Conservation (phyloP, 495 filamentous ascomycete genomes). For the Podospora fimiseda region DNA sequence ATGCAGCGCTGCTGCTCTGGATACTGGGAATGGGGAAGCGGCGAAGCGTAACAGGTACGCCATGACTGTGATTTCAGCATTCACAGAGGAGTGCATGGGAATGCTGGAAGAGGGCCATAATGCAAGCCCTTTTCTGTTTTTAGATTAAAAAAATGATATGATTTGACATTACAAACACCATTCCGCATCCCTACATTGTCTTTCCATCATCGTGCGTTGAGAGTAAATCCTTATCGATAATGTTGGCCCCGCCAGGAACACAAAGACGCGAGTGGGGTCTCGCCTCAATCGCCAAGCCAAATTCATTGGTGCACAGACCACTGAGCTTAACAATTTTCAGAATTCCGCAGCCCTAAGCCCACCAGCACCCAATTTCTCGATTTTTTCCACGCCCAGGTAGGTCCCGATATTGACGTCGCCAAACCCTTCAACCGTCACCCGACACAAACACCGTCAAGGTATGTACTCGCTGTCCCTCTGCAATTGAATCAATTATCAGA, state of each 20-base stretch:
- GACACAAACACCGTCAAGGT: slow-evolving; percentile 45
- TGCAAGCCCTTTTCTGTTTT: too few relatives aligned
- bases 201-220: neutral
- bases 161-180: too few relatives aligned
- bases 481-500: neutral
- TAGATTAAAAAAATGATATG: neutral
- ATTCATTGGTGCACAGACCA: slow-evolving; percentile 18
- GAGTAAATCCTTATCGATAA: slow-evolving; percentile 2
- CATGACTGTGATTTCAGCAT: too few relatives aligned
- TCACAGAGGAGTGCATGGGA: too few relatives aligned
- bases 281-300: slow-evolving; percentile 5
- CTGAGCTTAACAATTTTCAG: slow-evolving; percentile 27
- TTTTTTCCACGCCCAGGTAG: slow-evolving; percentile 32
- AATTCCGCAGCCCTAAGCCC: slow-evolving; percentile 32
- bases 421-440: slow-evolving; percentile 34
- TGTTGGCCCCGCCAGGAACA: too few relatives aligned
- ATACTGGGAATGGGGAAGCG: too few relatives aligned
- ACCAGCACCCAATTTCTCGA: slow-evolving; percentile 28
- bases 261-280: too few relatives aligned
- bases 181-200: too few relatives aligned
- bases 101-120: too few relatives aligned
- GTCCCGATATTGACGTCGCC: slow-evolving; percentile 31
- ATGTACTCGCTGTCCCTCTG: slow-evolving; percentile 15
- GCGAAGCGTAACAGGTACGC: too few relatives aligned
- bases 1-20: too few relatives aligned